phyloP scores from a whole-genome alignment of 2,329 filamentous ascomycete genomes.

The Emmonsiellopsis sp. region DNA sequence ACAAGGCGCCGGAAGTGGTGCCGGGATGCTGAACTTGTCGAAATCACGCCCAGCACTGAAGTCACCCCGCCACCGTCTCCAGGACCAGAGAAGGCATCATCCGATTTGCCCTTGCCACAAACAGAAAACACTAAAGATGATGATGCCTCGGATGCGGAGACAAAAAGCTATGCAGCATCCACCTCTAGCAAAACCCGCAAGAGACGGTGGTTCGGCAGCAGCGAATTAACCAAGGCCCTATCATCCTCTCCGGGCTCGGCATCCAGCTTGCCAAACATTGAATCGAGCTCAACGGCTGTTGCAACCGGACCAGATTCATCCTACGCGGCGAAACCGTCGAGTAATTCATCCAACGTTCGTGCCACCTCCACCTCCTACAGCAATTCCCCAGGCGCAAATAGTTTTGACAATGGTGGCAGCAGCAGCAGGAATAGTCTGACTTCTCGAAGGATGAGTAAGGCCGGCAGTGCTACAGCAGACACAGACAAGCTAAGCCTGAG shows the following conservation, averaged over 20 bases:
- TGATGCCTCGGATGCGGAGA: constrained; percentile 14
- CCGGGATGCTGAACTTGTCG: constrained; percentile 88
- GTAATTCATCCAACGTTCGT: constrained; percentile 2
- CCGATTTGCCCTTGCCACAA: constrained; percentile 16
- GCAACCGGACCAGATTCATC: not conserved
- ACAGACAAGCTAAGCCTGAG: constrained; percentile 9
- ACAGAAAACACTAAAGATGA: constrained; percentile 13
- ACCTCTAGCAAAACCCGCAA: constrained; percentile 21
- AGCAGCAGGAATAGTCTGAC: constrained; percentile 5
- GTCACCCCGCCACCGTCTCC: constrained; percentile 20
- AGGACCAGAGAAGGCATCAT: constrained; percentile 28
- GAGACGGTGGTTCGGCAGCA: constrained; percentile 27
- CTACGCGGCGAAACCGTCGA: not conserved
- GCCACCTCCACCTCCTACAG: constrained; percentile 1
- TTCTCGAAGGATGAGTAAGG: constrained; percentile 13
- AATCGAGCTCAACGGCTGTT: not conserved
- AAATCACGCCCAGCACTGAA: constrained; percentile 39
- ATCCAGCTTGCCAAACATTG: constrained; percentile 1
- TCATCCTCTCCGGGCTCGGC: constrained; percentile 5
- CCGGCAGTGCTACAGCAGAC: constrained; percentile 19
- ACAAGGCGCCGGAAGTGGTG: constrained; percentile 93
- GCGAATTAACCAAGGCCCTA: constrained; percentile 4
- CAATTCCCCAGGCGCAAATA: constrained; percentile 2
- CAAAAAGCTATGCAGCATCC: constrained; percentile 19
- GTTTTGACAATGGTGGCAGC: constrained; percentile 11